Conservation (phyloP, 495 filamentous ascomycete genomes). For the Podospora appendiculata region DNA sequence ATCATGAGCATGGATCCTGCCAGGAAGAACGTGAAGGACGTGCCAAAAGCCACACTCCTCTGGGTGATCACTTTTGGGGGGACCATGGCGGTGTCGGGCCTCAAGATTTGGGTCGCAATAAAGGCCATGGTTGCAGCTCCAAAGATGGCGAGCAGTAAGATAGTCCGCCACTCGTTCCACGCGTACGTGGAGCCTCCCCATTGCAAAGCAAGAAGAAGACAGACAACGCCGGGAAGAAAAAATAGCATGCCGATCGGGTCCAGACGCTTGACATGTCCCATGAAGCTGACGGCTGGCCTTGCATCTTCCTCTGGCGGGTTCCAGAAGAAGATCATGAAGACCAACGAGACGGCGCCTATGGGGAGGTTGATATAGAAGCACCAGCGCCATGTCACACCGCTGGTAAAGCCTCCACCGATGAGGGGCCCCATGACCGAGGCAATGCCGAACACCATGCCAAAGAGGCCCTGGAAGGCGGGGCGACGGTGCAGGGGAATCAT, state of each 20-base stretch:
- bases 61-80: constrained; percentile 66
- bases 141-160: constrained; percentile 60
- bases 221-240: constrained; percentile 66
- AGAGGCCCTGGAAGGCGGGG: constrained; percentile 46
- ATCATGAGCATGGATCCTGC: constrained; percentile 63
- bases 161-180: constrained; percentile 61
- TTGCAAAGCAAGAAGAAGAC: constrained; percentile 70
- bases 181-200: constrained; percentile 73
- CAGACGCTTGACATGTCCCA: constrained; percentile 44
- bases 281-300: constrained; percentile 24
- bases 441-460: constrained; percentile 48
- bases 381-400: constrained; percentile 43
- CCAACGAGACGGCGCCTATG: constrained; percentile 42
- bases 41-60: constrained; percentile 58
- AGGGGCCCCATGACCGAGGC: constrained; percentile 42
- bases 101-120: constrained; percentile 54
- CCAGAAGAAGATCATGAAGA: constrained; percentile 43
- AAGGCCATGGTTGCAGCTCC: constrained; percentile 57
- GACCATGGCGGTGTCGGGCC: constrained; percentile 67
- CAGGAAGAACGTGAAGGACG: constrained; percentile 51
- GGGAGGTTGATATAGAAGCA: constrained; percentile 62
- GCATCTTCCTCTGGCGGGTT: constrained; percentile 25
- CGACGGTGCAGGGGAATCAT: constrained; percentile 48
- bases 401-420: constrained; percentile 44
- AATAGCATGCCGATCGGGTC: constrained; percentile 64